Conservation (phyloP, 257 asterid genomes). For the Sherardia arvensis region DNA sequence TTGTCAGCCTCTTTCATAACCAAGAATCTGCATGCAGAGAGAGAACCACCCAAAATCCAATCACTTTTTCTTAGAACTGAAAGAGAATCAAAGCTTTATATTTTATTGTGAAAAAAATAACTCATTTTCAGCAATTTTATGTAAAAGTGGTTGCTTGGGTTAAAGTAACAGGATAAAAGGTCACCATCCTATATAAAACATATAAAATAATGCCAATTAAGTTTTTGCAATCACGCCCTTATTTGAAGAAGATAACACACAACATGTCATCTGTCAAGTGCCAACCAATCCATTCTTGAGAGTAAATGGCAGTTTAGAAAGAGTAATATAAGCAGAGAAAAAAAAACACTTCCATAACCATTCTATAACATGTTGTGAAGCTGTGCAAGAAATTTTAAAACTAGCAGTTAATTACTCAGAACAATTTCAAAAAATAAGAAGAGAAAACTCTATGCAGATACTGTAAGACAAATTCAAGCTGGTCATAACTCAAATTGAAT, state of each 20-base stretch:
- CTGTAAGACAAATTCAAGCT: no score
- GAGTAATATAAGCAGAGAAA: background rate
- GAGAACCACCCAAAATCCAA: background rate
- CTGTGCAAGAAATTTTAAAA: no score
- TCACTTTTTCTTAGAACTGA: background rate
- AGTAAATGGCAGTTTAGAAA: background rate
- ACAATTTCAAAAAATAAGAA: background rate
- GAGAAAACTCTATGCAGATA: no score
- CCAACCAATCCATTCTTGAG: background rate
- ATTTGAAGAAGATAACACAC: background rate
- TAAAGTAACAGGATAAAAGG: background rate
- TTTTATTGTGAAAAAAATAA: background rate
- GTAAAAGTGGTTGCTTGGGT: background rate
- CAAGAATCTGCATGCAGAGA: background rate
- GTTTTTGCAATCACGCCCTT: background rate
- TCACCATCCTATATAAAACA: background rate
- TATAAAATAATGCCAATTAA: background rate
- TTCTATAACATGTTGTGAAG: background rate
- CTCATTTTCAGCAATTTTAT: background rate
- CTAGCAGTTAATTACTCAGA: background rate
- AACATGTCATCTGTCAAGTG: background rate
- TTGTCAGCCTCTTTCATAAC: slow-evolving; percentile 64
- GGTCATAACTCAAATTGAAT: background rate
- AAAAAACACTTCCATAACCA: background rate
- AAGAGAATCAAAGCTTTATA: background rate